Conservation (phyloP, 164 flowering plant genomes). For the Vitis riparia region DNA sequence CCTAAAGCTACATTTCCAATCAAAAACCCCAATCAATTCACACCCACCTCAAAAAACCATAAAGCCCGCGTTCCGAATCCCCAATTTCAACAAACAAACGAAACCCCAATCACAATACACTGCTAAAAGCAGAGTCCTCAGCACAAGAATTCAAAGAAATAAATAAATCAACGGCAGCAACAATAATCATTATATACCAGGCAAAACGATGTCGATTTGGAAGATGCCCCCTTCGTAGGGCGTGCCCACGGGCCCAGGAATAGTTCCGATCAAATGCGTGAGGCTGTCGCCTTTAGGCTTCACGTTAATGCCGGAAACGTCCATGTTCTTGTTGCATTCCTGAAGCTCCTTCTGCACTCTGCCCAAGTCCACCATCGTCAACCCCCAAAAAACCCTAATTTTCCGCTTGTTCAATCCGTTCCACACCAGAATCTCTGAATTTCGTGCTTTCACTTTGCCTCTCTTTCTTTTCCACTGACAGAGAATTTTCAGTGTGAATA, state of each 20-base stretch:
- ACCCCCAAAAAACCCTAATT: too few relatives aligned
- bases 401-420: too few relatives aligned
- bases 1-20: not conserved
- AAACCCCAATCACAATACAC: too few relatives aligned
- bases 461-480: too few relatives aligned
- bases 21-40: not conserved
- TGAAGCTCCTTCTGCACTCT: slow-evolving; percentile 91
- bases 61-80: too few relatives aligned
- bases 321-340: slow-evolving; percentile 67
- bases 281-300: slow-evolving; percentile 57
- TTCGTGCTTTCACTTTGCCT: too few relatives aligned
- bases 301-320: slow-evolving; percentile 67
- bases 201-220: slow-evolving; percentile 74
- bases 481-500: too few relatives aligned
- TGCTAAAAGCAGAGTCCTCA: too few relatives aligned
- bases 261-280: slow-evolving; percentile 70
- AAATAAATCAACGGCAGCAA: not conserved
- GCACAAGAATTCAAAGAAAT: not conserved
- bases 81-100: too few relatives aligned
- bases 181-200: slow-evolving; percentile 40
- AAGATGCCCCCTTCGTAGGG: slow-evolving; percentile 95
- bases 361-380: slow-evolving; percentile 74
- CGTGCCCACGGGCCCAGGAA: slow-evolving; percentile 80
- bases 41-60: too few relatives aligned
- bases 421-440: too few relatives aligned